Conservation (phyloP, 1,284 basidiomycete genomes). For the Stereum hirsutum region DNA sequence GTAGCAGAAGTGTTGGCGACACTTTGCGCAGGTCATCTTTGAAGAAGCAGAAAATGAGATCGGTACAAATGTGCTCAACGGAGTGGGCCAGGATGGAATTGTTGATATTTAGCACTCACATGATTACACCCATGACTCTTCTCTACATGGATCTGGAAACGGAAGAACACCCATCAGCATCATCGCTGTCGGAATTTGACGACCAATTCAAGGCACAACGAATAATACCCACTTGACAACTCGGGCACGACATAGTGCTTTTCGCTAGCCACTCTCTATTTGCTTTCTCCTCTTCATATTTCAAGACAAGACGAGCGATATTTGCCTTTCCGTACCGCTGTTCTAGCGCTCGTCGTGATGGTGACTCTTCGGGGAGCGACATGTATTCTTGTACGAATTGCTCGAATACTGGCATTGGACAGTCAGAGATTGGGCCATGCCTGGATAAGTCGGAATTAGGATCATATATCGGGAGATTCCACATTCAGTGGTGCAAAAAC, state of each 20-base stretch:
- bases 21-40: slow-evolving; percentile 69
- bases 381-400: slow-evolving; percentile 57
- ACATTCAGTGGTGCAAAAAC: slow-evolving; percentile 10
- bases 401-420: slow-evolving; percentile 53
- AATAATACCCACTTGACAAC: too few relatives aligned
- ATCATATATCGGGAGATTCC: slow-evolving; percentile 2
- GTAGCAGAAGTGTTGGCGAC: slow-evolving; percentile 70
- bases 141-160: slow-evolving; percentile 60
- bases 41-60: too few relatives aligned
- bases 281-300: slow-evolving; percentile 56
- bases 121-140: slow-evolving; percentile 73
- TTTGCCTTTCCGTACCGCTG: slow-evolving; percentile 49
- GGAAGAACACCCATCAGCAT: too few relatives aligned
- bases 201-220: too few relatives aligned
- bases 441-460: slow-evolving; percentile 21
- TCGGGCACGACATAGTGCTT: slow-evolving; percentile 62
- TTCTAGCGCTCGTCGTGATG: slow-evolving; percentile 42
- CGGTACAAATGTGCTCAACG: slow-evolving; percentile 8
- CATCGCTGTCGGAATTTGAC: too few relatives aligned
- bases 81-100: background rate
- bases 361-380: slow-evolving; percentile 37
- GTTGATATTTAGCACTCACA: slow-evolving; percentile 23
- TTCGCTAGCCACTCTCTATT: slow-evolving; percentile 56
- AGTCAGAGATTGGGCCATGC: slow-evolving; percentile 66
- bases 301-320: slow-evolving; percentile 43